Evolutionary conservation across 306 rosid species (phyloP).

Genomic region (Nissolia schottii): DNA sequence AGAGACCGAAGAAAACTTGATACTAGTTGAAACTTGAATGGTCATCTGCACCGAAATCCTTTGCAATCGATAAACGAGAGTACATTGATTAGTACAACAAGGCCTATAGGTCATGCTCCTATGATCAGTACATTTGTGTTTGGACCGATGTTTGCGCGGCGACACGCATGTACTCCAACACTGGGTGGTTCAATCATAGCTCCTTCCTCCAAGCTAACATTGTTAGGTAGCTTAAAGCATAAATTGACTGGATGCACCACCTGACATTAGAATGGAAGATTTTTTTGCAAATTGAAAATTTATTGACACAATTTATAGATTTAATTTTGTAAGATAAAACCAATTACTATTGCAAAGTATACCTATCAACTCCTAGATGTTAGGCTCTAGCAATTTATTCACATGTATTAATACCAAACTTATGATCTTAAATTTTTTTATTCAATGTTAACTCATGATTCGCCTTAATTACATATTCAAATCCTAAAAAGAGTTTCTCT

Average conservation of each 20-base stretch:
- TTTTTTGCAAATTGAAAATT: neutral
- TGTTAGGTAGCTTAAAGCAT: constrained; percentile 35
- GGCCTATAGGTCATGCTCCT: constrained; percentile 52
- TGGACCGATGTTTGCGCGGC: constrained; percentile 38
- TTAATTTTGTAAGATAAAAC: too few relatives aligned
- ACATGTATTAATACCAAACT: too few relatives aligned
- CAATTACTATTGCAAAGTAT: neutral
- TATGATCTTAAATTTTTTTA: too few relatives aligned
- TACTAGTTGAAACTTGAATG: constrained; percentile 31
- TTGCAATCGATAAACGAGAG: constrained; percentile 39
- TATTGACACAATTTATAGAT: neutral
- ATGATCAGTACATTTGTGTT: constrained; percentile 33
- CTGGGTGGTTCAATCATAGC: constrained; percentile 47
- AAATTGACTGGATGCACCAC: constrained; percentile 43
- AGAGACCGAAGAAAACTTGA: constrained; percentile 32
- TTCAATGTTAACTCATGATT: too few relatives aligned
- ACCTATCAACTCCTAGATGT: too few relatives aligned
- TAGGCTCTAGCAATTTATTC: too few relatives aligned
- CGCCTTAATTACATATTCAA: too few relatives aligned
- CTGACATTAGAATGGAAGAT: constrained; percentile 7
- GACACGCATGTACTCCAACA: constrained; percentile 45
- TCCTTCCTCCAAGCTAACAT: constrained; percentile 48
- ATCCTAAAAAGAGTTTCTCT: too few relatives aligned
- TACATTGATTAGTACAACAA: too few relatives aligned
- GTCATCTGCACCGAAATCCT: constrained; percentile 35